These are phyloP conservation scores for Hemisphaericaspora nanyangensis DNA, from an alignment of 805 yeast species.

Conservation along the genomic window DNA sequence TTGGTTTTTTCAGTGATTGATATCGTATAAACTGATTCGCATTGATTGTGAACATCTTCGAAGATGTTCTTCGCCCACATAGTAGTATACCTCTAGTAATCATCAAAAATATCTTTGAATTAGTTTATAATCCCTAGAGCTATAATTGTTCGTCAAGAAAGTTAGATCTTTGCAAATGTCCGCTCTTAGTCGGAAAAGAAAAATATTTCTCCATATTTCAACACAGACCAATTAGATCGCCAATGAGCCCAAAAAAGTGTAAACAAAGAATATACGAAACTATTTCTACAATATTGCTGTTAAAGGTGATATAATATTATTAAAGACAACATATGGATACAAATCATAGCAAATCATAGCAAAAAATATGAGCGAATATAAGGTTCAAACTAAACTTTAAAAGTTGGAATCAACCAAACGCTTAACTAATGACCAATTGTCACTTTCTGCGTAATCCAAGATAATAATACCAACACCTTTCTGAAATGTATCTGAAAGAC, in stretches of 20 bases:
- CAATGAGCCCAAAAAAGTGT: too few relatives aligned
- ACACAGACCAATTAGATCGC: too few relatives aligned
- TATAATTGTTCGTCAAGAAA: too few relatives aligned
- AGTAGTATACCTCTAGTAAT: not conserved
- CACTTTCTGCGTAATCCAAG: conserved; percentile 60
- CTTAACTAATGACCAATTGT: conserved; percentile 56
- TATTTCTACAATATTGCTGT: too few relatives aligned
- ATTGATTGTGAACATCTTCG: not conserved
- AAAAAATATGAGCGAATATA: too few relatives aligned
- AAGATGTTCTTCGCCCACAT: not conserved
- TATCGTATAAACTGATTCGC: conserved; percentile 2
- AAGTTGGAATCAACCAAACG: conserved; percentile 51
- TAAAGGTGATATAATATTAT: too few relatives aligned
- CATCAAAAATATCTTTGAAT: not conserved
- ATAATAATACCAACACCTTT: conserved; percentile 63
- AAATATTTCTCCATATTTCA: too few relatives aligned
- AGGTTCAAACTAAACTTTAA: too few relatives aligned
- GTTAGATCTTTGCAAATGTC: too few relatives aligned
- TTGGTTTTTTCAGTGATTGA: conserved; percentile 4
- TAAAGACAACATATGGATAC: not conserved
- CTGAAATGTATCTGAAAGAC: conserved; percentile 45
- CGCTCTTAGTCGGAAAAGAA: too few relatives aligned
- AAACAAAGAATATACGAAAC: too few relatives aligned
- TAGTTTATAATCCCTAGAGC: too few relatives aligned
- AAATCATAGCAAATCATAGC: not conserved